Base-by-base conservation (phyloP, 2,329 filamentous ascomycete genomes). In the Aspergillus viridinutans region DNA sequence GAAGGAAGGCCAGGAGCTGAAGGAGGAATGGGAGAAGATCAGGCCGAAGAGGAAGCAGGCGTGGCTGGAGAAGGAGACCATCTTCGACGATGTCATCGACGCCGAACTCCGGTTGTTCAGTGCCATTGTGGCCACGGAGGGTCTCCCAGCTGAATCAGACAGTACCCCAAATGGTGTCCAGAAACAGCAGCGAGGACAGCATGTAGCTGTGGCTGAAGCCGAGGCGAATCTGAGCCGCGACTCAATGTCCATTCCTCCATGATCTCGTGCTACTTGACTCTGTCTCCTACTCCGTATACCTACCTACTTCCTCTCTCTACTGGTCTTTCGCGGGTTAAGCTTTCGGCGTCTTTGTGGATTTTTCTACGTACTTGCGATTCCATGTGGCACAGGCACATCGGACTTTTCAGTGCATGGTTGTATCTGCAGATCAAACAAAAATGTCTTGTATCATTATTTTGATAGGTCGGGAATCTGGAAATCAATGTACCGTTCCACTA, bases 31-130 rank as follows among this genome's bases (percentile, higher is more conserved):
- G 71, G 69, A 75, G 48, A 64, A 65, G 38, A 67, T 76, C 32
- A 64, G 69, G 45, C 70, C 69, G 14, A 69, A 71, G 61, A 66
- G 76, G 21, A 74, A 74, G 61, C 61, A 70, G 28, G 64, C 73
- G 1, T 79, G 76, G 72, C 62, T 66, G 21, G 72, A 75, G 57
- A 79, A 79, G 56, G 76, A 79, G 50, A 63, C 70, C 26, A 68
- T 78, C 49, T 73, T 79, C 17, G 74, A 77, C 25, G 73, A 78
- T 58, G 58, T 78, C 20, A 75, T 76, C 54, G 71, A 77, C 51
- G 74, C 73, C 0, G 74, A 79, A 59, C 54, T 76, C 20, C 62
- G 66, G 17, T 60, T 74, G n/a, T 72, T 73, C 57, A 72, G 65
- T 28, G 60, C 67, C 9, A 60, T 71, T 20, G 62, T 67, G 21